Evolutionary conservation across 768 basidiomycete genomes (phyloP), one percentile per base, ranked within the genome.

Genomic region (Candolleomyces efflorescens): DNA sequence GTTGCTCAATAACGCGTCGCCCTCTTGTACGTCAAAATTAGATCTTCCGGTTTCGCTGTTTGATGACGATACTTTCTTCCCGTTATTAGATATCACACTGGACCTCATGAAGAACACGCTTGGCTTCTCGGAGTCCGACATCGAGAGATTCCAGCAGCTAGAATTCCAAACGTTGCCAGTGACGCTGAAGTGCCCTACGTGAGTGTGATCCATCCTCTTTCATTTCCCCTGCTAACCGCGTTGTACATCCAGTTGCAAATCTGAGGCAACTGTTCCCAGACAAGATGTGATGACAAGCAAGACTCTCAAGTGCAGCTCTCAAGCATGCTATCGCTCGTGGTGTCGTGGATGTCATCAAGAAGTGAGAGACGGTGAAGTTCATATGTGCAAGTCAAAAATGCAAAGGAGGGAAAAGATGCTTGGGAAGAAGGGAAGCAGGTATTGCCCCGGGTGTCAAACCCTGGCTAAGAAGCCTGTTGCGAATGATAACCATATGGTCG

Each of bases 331-430:
- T 3, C 43, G 47, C 36, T n/a, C 22, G 3, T 54, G 44, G 52
- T 59, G 58, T 41, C 44, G 53, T 15, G 37, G 18, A 5, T 59
- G 58, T 24, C 58, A 54, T 32, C 22, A 59, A 32, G 32, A 44
- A 45, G 15, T 32, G 10, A 44, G 27, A 17, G 22, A 13, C 22
- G n/a, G 5, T 3, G 18, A 12, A 32, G 17, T 2, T 7, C 58
- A 59, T 37, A 20, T 44, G 32, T 59, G 58, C 43, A 38, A 24
- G 24, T 23, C n/a, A 3, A n/a, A 18, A 11, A 15, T 18, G 5
- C 18, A 49, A 3, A 54, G 37, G 22, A 37, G 20, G 9, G 52
- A 53, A 17, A 37, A 22, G 44, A 12, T 47, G 43, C 38, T 47
- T 15, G 39, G 41, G 12, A 46, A 24, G 23, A 59, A 54, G 32